phyloP scores from a whole-genome alignment of 371 early-diverging fungal species.

The Phascolomyces articulosus region DNA sequence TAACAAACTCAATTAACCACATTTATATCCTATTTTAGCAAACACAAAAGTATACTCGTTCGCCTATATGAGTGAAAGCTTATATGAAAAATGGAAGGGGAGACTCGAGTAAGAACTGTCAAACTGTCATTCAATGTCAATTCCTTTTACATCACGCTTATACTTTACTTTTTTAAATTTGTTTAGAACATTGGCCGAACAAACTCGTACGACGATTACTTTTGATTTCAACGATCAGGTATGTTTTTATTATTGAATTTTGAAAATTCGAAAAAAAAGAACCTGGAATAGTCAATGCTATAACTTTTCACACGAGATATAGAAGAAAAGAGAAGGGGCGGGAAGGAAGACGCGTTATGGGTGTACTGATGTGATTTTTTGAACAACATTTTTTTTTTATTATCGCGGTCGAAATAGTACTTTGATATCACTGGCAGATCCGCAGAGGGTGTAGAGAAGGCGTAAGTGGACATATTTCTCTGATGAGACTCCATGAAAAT shows the following conservation, averaged over 20 bases:
- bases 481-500: not conserved
- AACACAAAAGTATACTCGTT: not conserved
- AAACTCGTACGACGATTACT: not conserved
- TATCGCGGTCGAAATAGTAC: slow-evolving; percentile 13
- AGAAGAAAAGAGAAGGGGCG: not conserved
- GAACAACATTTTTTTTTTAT: not conserved
- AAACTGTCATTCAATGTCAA: not conserved
- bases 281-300: not conserved
- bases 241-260: not conserved
- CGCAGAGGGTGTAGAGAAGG: slow-evolving; percentile 8
- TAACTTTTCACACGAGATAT: no score
- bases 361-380: not conserved
- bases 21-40: not conserved
- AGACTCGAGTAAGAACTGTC: slow-evolving; percentile 1
- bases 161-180: not conserved
- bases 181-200: slow-evolving; percentile 2
- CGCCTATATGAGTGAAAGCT: not conserved
- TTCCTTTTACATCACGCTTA: not conserved
- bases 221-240: slow-evolving; percentile 22
- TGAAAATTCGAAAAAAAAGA: not conserved
- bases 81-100: not conserved
- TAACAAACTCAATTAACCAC: no score
- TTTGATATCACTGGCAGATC: slow-evolving; percentile 24
- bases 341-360: slow-evolving; percentile 3
- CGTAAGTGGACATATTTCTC: slow-evolving; percentile 15